phyloP scores from a whole-genome alignment of 768 basidiomycete genomes.

The button mushroom (Agaricus bisporus) region DNA sequence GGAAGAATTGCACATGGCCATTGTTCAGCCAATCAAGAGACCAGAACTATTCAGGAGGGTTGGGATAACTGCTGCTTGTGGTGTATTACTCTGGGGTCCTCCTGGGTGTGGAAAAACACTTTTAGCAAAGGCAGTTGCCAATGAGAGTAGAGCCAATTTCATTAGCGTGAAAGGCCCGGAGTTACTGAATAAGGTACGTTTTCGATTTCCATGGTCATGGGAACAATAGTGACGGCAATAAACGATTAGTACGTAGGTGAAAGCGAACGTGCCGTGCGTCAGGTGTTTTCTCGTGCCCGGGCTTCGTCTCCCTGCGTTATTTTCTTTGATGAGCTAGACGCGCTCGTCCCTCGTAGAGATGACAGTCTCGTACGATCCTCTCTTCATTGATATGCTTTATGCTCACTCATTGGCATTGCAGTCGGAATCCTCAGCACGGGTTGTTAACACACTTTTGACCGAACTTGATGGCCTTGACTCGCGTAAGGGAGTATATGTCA shows the following conservation, averaged over 20 bases:
- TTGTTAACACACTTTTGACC: slow-evolving; percentile 91
- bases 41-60: slow-evolving; percentile 87
- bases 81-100: slow-evolving; percentile 97
- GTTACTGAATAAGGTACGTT: slow-evolving; percentile 82
- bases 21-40: slow-evolving; percentile 88
- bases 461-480: slow-evolving; percentile 90
- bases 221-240: neutral
- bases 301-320: slow-evolving; percentile 94
- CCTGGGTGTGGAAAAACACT: slow-evolving; percentile 98
- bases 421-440: slow-evolving; percentile 91
- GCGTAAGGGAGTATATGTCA: slow-evolving; percentile 85
- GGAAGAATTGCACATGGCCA: slow-evolving; percentile 94
- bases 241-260: slow-evolving; percentile 85
- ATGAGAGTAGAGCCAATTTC: slow-evolving; percentile 92
- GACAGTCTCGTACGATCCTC: slow-evolving; percentile 66
- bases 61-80: slow-evolving; percentile 88
- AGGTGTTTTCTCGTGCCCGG: slow-evolving; percentile 89
- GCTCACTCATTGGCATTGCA: slow-evolving; percentile 19
- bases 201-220: neutral
- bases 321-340: slow-evolving; percentile 94
- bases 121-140: slow-evolving; percentile 97
- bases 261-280: slow-evolving; percentile 90
- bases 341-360: slow-evolving; percentile 84
- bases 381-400: neutral
- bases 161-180: slow-evolving; percentile 98